Conservation (phyloP, 179 eudicot genomes). For the Silene vulgaris region DNA sequence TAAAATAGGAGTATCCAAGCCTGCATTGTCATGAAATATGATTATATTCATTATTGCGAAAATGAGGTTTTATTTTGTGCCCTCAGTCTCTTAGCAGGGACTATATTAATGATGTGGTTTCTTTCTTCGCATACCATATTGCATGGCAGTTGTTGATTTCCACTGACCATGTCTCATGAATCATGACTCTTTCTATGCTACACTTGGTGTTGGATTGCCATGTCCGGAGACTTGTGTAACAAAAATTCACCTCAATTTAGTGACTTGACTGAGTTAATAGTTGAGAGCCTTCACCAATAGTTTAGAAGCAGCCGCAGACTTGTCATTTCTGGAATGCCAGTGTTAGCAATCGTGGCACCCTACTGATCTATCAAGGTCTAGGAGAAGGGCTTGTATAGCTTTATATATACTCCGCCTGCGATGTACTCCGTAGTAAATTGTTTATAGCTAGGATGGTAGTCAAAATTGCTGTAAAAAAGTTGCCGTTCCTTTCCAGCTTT, state of each 20-base stretch:
- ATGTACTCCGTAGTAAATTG: no score
- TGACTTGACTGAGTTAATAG: neutral
- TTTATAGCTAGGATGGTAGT: neutral
- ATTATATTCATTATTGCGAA: neutral
- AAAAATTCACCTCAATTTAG: neutral
- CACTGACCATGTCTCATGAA: no score
- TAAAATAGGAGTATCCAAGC: neutral
- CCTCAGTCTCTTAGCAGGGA: neutral
- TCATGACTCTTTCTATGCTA: neutral
- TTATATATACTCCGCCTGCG: neutral
- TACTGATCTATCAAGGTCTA: neutral
- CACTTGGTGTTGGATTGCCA: neutral
- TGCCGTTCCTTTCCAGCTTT: neutral
- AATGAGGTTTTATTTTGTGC: neutral
- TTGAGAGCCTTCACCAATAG: neutral
- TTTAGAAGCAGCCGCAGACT: neutral
- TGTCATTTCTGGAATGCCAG: no score
- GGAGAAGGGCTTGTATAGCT: neutral
- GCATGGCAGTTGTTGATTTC: no score
- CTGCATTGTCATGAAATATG: neutral
- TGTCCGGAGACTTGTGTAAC: neutral
- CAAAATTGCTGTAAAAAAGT: neutral
- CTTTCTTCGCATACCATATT: no score
- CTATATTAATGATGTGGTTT: no score
- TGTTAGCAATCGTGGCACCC: neutral